Conservation (phyloP, 345 rosid genomes). For the Citrus unshiu region DNA sequence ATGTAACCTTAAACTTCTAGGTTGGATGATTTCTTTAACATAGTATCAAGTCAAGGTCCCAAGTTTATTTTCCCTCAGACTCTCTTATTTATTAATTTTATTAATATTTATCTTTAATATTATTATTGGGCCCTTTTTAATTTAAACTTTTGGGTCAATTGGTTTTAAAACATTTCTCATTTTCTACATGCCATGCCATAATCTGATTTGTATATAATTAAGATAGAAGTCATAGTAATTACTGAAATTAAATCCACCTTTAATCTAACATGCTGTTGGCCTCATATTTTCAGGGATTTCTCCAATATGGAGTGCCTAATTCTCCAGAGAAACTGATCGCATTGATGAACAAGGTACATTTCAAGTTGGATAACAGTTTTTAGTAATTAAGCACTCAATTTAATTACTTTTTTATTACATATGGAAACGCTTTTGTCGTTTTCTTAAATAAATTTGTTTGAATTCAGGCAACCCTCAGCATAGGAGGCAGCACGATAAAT, state of each 20-base stretch:
- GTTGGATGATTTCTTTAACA: no score
- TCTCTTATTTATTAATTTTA: no score
- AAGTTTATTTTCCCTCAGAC: not conserved
- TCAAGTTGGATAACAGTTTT: not conserved
- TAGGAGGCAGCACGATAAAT: conserved; percentile 78
- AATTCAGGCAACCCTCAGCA: conserved; percentile 66
- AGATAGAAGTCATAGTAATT: not conserved
- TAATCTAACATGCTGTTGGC: not conserved
- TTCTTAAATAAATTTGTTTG: not conserved
- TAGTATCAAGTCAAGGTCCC: no score
- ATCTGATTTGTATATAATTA: not conserved
- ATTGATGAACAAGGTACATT: conserved; percentile 59
- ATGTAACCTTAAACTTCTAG: no score
- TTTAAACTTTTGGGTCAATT: no score
- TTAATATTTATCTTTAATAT: no score
- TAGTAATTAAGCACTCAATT: not conserved
- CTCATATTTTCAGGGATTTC: conserved; percentile 58
- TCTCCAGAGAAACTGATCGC: conserved; percentile 60
- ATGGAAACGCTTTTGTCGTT: not conserved
- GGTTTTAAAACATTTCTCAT: no score
- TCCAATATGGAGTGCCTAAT: conserved; percentile 81
- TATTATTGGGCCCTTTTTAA: no score
- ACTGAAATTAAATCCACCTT: not conserved
- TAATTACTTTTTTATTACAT: not conserved
- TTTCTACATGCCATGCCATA: not conserved